Evolutionary conservation across 768 basidiomycete genomes (phyloP).

Genomic region (Psilocybe azurescens): DNA sequence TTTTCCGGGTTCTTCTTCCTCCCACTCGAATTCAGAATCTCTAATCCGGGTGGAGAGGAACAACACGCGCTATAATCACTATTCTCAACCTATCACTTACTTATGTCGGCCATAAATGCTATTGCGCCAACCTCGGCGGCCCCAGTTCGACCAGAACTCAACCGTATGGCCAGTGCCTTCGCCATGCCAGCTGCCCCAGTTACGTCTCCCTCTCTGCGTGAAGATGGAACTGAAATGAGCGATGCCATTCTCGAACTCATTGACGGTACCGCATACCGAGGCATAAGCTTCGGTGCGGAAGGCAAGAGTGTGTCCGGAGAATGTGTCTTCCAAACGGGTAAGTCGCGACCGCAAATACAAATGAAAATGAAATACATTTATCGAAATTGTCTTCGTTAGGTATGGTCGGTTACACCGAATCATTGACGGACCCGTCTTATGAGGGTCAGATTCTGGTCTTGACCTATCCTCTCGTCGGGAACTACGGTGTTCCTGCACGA

Average conservation of each 20-base stretch:
- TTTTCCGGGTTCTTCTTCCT: constrained; percentile 57
- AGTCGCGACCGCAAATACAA: constrained; percentile 29
- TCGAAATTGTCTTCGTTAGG: constrained; percentile 54
- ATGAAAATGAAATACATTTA: constrained; percentile 1
- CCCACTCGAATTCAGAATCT: constrained; percentile 45
- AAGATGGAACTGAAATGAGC: constrained; percentile 32
- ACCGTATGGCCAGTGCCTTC: constrained; percentile 47
- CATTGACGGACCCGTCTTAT: constrained; percentile 97
- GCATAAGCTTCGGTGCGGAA: constrained; percentile 93
- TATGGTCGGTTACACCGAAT: constrained; percentile 99
- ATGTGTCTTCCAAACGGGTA: constrained; percentile 99
- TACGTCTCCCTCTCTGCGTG: constrained; percentile 34
- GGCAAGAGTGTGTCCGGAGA: constrained; percentile 93
- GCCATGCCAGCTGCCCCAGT: constrained; percentile 41
- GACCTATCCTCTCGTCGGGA: constrained; percentile 96
- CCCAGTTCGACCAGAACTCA: constrained; percentile 48
- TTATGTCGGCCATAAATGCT: constrained; percentile 23
- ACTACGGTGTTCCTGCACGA: constrained; percentile 94
- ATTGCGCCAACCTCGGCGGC: constrained; percentile 35
- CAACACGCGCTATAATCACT: constrained; percentile 26
- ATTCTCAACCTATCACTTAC: constrained; percentile 11
- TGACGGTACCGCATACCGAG: constrained; percentile 88
- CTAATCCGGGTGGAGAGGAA: constrained; percentile 55
- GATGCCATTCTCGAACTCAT: constrained; percentile 87
- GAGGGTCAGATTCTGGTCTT: constrained; percentile 97